Conservation (phyloP, 352 stramenopile genomes). For the Globisporangium megalacanthum region DNA sequence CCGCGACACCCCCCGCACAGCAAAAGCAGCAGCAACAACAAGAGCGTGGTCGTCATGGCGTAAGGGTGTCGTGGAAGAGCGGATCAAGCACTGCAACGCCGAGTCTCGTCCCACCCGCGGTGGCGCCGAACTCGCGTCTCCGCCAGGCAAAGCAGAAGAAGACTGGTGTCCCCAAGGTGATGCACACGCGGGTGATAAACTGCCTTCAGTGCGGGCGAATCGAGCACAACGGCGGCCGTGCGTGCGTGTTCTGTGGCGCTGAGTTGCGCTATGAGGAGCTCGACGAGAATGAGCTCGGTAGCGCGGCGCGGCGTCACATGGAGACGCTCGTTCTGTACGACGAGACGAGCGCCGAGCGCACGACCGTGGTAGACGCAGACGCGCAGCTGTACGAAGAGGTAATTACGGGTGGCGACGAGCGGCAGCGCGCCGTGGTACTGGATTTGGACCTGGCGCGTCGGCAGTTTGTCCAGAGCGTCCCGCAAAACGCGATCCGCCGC, state of each 20-base stretch:
- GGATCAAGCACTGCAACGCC: neutral
- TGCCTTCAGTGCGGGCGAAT: constrained; percentile 63
- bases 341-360: constrained; percentile 33
- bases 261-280: constrained; percentile 55
- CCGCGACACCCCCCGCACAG: constrained; percentile 5
- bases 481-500: constrained; percentile 20
- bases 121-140: constrained; percentile 37
- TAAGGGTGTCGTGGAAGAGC: too few relatives aligned
- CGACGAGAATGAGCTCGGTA: constrained; percentile 26
- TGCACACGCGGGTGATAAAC: constrained; percentile 63
- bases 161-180: constrained; percentile 23
- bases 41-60: neutral
- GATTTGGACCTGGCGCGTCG: constrained; percentile 43
- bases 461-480: constrained; percentile 24
- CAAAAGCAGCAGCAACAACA: constrained; percentile 1
- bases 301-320: constrained; percentile 40
- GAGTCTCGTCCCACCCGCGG: constrained; percentile 30
- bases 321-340: constrained; percentile 48
- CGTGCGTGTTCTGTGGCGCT: constrained; percentile 50
- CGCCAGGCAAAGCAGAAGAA: constrained; percentile 48
- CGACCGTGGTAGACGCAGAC: constrained; percentile 39
- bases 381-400: constrained; percentile 33
- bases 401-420: constrained; percentile 4
- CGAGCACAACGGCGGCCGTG: constrained; percentile 49
- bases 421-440: constrained; percentile 29